Evolutionary conservation across 2,329 filamentous ascomycete species (phyloP), one percentile per base, ranked within the genome.

Genomic region (Hortaea werneckii): DNA sequence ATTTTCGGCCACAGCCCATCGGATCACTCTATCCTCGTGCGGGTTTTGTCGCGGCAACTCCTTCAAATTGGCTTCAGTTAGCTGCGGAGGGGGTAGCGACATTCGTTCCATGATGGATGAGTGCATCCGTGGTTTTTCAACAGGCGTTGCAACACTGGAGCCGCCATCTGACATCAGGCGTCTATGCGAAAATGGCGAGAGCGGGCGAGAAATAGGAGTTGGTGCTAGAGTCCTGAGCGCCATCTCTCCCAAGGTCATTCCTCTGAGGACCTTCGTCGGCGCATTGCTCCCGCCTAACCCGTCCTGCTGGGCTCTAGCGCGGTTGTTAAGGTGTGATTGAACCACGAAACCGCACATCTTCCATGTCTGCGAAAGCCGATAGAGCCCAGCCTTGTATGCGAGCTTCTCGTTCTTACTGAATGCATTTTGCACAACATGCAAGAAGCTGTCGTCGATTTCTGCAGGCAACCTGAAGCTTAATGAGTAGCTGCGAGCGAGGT

Each of bases 311-410:
- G 37, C 28, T 37, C 27, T 29, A 5, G 37, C 37, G 11, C 49
- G 37, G 5, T 13, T 35, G n/a, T 48, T 44, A 32, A 50, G 41
- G 29, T 51, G 44, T 9, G n/a, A 28, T 13, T 40, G 7, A 9
- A 40, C 29, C 27, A 71, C 68, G 45, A 69, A 67, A 44, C 72
- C 73, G 30, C 79, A 60, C 20, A 81, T 70, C 44, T 70, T 72
- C 78, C 78, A 82, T 13, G 76, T 76, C 51, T 80, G 74, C 29
- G 78, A 74, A 40, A 77, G 63, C 44, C 72, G 68, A 52, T 44
- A 45, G 11, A 40, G 30, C 10, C 48, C 47, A 30, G 70, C 68
- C 46, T 67, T 63, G 50, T 77, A 68, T 27, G 76, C 76, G 51
- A 73, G 68, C 40, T 69, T 64, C 5, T 74, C 74, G 59, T 80